These are phyloP conservation scores for Filobasidium wieringae DNA, from an alignment of 768 basidiomycete genomes.

Conservation along the genomic window DNA sequence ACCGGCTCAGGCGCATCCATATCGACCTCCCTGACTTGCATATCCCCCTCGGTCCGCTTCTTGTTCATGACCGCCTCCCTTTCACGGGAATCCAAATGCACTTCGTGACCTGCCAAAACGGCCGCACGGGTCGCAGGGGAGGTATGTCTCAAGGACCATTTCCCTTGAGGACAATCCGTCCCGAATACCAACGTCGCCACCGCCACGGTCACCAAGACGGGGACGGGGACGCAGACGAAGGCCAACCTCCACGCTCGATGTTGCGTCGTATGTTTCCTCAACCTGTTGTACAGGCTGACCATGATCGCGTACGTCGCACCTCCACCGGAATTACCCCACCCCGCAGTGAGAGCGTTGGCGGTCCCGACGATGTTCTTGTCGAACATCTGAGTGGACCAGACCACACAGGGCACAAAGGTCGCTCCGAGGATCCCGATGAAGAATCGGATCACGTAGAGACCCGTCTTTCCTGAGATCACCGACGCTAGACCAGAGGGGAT, in stretches of 20 bases:
- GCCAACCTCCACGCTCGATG: slow-evolving; percentile 49
- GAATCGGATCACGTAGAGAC: slow-evolving; percentile 46
- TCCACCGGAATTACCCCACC: slow-evolving; percentile 46
- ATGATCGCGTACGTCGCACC: slow-evolving; percentile 50
- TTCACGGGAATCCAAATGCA: slow-evolving; percentile 27
- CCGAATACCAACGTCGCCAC: slow-evolving; percentile 43
- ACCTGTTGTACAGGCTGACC: slow-evolving; percentile 46
- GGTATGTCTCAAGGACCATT: slow-evolving; percentile 46
- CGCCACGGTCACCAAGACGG: slow-evolving; percentile 44
- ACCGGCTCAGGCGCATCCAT: slow-evolving; percentile 8
- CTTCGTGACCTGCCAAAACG: slow-evolving; percentile 19
- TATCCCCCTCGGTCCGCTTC: slow-evolving; percentile 23
- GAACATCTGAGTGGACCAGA: slow-evolving; percentile 54
- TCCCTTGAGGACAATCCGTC: slow-evolving; percentile 49
- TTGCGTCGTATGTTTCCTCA: slow-evolving; percentile 25
- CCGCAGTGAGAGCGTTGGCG: slow-evolving; percentile 49
- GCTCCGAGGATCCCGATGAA: slow-evolving; percentile 48
- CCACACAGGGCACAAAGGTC: slow-evolving; percentile 53
- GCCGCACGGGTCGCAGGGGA: slow-evolving; percentile 34
- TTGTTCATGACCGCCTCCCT: slow-evolving; percentile 23
- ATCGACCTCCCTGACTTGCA: slow-evolving; percentile 17
- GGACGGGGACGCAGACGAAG: slow-evolving; percentile 51
- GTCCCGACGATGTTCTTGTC: slow-evolving; percentile 45
- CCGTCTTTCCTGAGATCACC: slow-evolving; percentile 39
- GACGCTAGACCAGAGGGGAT: slow-evolving; percentile 54